phyloP scores from a whole-genome alignment of 345 rosid genomes.

The Kandelia obovata region DNA sequence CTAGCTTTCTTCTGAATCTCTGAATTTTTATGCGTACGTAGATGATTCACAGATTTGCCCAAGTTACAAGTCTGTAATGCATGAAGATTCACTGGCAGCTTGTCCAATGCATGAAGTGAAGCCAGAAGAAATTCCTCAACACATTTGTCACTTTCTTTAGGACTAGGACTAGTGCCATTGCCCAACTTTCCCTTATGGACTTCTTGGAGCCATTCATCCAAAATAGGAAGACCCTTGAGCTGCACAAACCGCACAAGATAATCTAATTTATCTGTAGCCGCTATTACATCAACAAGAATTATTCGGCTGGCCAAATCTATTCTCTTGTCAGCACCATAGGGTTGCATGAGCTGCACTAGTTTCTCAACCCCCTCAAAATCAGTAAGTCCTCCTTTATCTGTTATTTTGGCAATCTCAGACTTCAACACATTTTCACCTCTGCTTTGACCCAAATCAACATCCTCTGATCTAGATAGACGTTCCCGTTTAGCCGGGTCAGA shows the following conservation, averaged over 20 bases:
- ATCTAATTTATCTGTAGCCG: conserved; percentile 73
- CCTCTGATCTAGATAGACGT: conserved; percentile 53
- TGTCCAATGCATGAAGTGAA: conserved; percentile 84
- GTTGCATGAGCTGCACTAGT: conserved; percentile 70
- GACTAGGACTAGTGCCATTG: conserved; percentile 51
- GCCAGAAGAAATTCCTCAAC: conserved; percentile 70
- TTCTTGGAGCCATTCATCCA: conserved; percentile 98
- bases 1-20: conserved; percentile 91
- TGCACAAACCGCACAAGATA: conserved; percentile 78
- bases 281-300: conserved; percentile 68
- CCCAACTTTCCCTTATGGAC: conserved; percentile 83
- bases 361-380: conserved; percentile 77
- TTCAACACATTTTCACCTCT: conserved; percentile 57
- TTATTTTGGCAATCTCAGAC: conserved; percentile 64
- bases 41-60: conserved; percentile 86
- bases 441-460: conserved; percentile 47
- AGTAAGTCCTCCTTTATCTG: conserved; percentile 74
- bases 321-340: conserved; percentile 66
- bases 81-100: conserved; percentile 81
- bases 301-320: conserved; percentile 59
- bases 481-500: conserved; percentile 68
- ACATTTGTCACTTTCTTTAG: conserved; percentile 60
- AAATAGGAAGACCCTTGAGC: conserved; percentile 72
- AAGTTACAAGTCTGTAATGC: conserved; percentile 87
- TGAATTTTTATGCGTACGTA: conserved; percentile 68